phyloP scores from a whole-genome alignment of 768 basidiomycete species.

The Leccinum variicolor region DNA sequence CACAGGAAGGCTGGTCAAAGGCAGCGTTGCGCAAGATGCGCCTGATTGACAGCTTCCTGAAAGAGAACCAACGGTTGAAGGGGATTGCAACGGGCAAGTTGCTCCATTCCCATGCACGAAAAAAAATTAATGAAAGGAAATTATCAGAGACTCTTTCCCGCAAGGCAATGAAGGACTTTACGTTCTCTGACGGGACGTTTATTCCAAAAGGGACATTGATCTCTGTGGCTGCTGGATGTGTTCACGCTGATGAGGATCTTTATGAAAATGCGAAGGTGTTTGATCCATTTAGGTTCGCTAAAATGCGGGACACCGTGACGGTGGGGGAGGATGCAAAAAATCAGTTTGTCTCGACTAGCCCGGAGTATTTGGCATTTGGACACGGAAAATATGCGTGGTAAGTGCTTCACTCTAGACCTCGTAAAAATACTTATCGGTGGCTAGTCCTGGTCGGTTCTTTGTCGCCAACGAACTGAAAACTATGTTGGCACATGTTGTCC shows the following conservation, averaged over 20 bases:
- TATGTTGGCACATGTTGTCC: conserved; percentile 43
- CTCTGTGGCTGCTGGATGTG: neutral
- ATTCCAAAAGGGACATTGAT: neutral
- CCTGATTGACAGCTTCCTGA: neutral
- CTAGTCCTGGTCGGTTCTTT: conserved; percentile 35
- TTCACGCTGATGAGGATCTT: conserved; percentile 11
- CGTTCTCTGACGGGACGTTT: neutral
- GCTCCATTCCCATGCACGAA: neutral
- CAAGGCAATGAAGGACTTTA: neutral
- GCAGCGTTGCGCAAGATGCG: neutral
- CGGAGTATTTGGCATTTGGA: neutral
- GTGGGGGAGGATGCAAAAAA: conserved; percentile 31
- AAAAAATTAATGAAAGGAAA: neutral
- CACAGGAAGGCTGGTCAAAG: neutral
- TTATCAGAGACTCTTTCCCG: neutral
- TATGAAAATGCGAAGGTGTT: conserved; percentile 37
- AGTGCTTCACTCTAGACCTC: conserved; percentile 5
- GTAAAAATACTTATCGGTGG: neutral
- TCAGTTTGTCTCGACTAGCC: neutral
- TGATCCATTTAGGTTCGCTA: conserved; percentile 46
- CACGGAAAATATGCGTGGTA: neutral
- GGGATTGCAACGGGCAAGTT: neutral
- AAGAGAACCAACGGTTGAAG: neutral
- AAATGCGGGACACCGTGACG: conserved; percentile 29
- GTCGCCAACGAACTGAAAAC: conserved; percentile 40